These are phyloP conservation scores for Diplodia mutila DNA, from an alignment of 2,329 filamentous ascomycete species.

Conservation along the genomic window DNA sequence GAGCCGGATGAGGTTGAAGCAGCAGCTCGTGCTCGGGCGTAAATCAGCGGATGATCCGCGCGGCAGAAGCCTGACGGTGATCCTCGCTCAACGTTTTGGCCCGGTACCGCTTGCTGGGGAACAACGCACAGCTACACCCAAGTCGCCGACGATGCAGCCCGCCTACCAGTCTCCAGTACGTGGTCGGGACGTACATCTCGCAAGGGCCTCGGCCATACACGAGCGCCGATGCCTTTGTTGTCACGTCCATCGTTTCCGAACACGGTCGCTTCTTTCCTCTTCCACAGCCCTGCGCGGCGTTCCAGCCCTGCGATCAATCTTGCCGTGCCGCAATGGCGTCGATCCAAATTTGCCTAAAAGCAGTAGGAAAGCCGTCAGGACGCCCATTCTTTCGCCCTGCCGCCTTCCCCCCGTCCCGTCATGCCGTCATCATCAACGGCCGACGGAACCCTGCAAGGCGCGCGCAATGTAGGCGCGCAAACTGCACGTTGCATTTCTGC, in stretches of 20 bases:
- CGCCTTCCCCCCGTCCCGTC: not conserved
- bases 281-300: not conserved
- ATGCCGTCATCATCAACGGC: constrained; percentile 2
- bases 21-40: constrained; percentile 4
- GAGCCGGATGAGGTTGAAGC: not conserved
- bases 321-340: not conserved
- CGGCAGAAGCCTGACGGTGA: constrained; percentile 12
- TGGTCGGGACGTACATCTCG: constrained; percentile 1
- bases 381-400: not conserved
- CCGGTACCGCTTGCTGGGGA: not conserved
- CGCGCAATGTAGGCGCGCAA: not conserved
- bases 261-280: not conserved
- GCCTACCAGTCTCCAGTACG: constrained; percentile 16
- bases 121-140: constrained; percentile 2
- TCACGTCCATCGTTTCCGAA: not conserved
- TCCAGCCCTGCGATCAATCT: constrained; percentile 5
- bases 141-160: not conserved
- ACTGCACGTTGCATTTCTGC: not conserved
- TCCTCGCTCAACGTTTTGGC: constrained; percentile 18
- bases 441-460: not conserved
- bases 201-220: not conserved
- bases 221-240: not conserved
- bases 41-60: constrained; percentile 23
- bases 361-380: not conserved
- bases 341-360: constrained; percentile 4